phyloP scores from a whole-genome alignment of 2,329 filamentous ascomycete species.

The Hypoxylon sp. region DNA sequence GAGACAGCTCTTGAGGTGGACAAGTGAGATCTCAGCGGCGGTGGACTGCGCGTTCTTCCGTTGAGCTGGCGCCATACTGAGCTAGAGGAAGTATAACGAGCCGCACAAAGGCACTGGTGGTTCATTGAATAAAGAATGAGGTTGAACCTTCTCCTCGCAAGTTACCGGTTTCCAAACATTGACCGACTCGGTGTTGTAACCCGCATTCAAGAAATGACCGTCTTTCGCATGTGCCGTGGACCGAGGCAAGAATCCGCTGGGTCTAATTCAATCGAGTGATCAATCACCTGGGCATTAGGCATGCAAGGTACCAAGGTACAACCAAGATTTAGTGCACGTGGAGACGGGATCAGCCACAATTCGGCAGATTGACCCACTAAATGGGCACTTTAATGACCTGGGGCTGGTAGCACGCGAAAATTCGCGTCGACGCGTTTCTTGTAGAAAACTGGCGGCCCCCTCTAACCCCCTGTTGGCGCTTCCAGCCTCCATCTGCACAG shows the following conservation, averaged over 20 bases:
- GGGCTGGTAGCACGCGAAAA: constrained; percentile 51
- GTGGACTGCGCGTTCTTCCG: constrained; percentile 72
- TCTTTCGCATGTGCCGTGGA: constrained; percentile 41
- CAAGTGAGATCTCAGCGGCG: constrained; percentile 85
- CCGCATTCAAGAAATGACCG: constrained; percentile 1
- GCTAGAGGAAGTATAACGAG: constrained; percentile 9
- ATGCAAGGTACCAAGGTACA: constrained; percentile 23
- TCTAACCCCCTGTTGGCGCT: constrained; percentile 21
- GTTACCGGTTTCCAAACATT: constrained; percentile 20
- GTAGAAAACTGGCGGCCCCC: constrained; percentile 4
- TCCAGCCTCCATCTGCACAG: constrained; percentile 41
- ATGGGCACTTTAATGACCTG: constrained; percentile 41
- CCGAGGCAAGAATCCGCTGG: constrained; percentile 45
- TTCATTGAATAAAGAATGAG: not conserved
- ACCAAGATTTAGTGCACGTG: not conserved
- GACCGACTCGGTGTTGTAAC: constrained; percentile 1
- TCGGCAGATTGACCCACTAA: constrained; percentile 5
- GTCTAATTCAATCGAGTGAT: constrained; percentile 10
- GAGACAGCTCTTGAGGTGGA: constrained; percentile 92
- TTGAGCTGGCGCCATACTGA: constrained; percentile 55
- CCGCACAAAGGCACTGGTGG: constrained; percentile 6
- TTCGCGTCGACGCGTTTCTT: constrained; percentile 47
- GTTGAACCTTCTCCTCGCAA: not conserved
- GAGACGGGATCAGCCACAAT: constrained; percentile 8
- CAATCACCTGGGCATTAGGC: not conserved